phyloP scores from a whole-genome alignment of 352 stramenopile genomes.

The Phytophthora macrochlamydospora region DNA sequence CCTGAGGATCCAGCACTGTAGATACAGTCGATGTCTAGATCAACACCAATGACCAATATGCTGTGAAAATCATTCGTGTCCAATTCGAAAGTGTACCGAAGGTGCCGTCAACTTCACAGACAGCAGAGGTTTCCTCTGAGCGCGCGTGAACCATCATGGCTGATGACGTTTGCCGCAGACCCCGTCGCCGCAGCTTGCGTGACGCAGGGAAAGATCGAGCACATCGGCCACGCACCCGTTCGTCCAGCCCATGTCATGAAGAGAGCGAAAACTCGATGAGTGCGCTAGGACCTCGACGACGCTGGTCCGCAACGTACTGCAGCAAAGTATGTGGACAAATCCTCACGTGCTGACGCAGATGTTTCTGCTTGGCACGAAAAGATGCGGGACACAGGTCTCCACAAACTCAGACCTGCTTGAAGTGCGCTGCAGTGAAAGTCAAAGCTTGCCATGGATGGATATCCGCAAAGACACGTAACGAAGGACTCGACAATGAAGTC shows the following conservation, averaged over 20 bases:
- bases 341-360: constrained; percentile 13
- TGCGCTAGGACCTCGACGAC: constrained; percentile 7
- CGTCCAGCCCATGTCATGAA: constrained; percentile 19
- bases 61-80: no score
- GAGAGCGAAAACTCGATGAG: constrained; percentile 13
- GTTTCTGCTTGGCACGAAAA: constrained; percentile 21
- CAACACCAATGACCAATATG: no score
- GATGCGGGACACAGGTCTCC: constrained; percentile 15
- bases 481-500: background rate
- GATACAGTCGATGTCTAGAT: no score
- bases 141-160: no score
- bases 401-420: constrained; percentile 9
- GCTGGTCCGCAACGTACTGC: constrained; percentile 8
- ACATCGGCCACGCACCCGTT: constrained; percentile 27
- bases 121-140: no score
- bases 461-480: constrained; percentile 26
- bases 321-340: constrained; percentile 7
- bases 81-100: no score
- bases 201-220: constrained; percentile 8
- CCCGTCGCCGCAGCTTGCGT: constrained; percentile 1
- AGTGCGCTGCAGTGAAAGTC: background rate
- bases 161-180: no score
- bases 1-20: no score
- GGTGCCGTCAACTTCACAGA: no score
- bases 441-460: background rate